Conservation (phyloP, 768 basidiomycete genomes). For the Clitopilus hobsonii region DNA sequence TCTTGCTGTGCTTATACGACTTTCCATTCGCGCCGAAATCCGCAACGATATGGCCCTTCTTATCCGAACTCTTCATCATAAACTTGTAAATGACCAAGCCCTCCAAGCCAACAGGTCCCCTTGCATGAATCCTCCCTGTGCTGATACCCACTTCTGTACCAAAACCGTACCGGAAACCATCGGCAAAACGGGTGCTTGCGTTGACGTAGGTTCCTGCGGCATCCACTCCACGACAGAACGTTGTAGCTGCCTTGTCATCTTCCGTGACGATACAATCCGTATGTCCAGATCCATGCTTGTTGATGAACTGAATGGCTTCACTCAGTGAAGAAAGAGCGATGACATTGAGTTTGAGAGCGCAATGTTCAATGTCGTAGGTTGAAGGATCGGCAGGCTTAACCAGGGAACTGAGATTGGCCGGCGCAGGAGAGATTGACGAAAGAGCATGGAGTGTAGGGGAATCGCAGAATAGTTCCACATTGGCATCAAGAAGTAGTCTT, state of each 20-base stretch:
- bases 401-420: constrained; percentile 37
- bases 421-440: constrained; percentile 25
- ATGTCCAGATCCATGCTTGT: constrained; percentile 90
- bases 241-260: constrained; percentile 52
- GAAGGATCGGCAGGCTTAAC: constrained; percentile 49
- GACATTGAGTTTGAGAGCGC: constrained; percentile 82
- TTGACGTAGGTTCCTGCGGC: constrained; percentile 92
- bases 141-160: constrained; percentile 98
- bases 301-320: constrained; percentile 84
- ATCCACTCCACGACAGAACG: constrained; percentile 86
- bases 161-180: constrained; percentile 95
- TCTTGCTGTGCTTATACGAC: constrained; percentile 61
- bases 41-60: constrained; percentile 75
- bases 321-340: constrained; percentile 64
- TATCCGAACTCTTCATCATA: constrained; percentile 72
- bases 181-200: constrained; percentile 93
- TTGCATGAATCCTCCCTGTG: constrained; percentile 93
- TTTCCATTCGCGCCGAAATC: constrained; percentile 82
- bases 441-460: constrained; percentile 55
- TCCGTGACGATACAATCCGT: constrained; percentile 94
- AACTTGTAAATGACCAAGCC: constrained; percentile 97
- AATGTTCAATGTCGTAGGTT: constrained; percentile 85
- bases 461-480: constrained; percentile 83
- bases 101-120: constrained; percentile 94
- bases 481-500: constrained; percentile 56